A percentile compares a stretch with the other conserved stretches of the same genome.
Evolutionary conservation across 768 basidiomycete species (phyloP).

Genomic region (Macrocybe gigantea): DNA sequence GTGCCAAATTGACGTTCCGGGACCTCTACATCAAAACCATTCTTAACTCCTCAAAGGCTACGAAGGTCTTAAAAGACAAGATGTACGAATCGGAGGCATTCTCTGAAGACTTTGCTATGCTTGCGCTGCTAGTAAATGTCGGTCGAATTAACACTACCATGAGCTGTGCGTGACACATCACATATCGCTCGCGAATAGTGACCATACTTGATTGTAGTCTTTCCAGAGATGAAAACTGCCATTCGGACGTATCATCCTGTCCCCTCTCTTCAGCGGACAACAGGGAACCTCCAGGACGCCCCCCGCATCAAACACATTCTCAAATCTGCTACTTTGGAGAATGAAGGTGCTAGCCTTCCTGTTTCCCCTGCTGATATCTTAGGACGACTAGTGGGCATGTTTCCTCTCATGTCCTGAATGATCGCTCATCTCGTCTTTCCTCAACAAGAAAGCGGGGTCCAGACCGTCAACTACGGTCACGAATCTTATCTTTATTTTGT

Average conservation of each 20-base stretch:
- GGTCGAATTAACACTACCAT: slow-evolving; percentile 78
- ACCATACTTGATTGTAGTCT: slow-evolving; percentile 37
- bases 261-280: slow-evolving; percentile 62
- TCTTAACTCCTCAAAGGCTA: slow-evolving; percentile 56
- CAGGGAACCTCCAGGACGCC: slow-evolving; percentile 71
- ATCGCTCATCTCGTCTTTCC: slow-evolving; percentile 3
- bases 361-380: slow-evolving; percentile 55
- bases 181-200: slow-evolving; percentile 4
- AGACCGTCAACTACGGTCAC: slow-evolving; percentile 66
- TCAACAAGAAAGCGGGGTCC: slow-evolving; percentile 34
- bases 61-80: slow-evolving; percentile 67
- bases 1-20: slow-evolving; percentile 46
- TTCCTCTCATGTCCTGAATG: background rate
- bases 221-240: slow-evolving; percentile 75
- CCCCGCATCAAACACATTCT: slow-evolving; percentile 74
- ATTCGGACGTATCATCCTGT: slow-evolving; percentile 77
- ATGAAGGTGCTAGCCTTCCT: slow-evolving; percentile 39
- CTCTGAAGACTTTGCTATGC: slow-evolving; percentile 68
- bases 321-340: slow-evolving; percentile 49
- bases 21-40: slow-evolving; percentile 51
- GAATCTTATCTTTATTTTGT: slow-evolving; percentile 66
- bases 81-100: slow-evolving; percentile 55
- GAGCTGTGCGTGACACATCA: slow-evolving; percentile 53
- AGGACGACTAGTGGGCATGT: slow-evolving; percentile 39
- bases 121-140: slow-evolving; percentile 71